Evolutionary conservation across 2,329 filamentous ascomycete species (phyloP), one percentile per base, ranked within the genome.

Genomic region (Sporothrix sp.): DNA sequence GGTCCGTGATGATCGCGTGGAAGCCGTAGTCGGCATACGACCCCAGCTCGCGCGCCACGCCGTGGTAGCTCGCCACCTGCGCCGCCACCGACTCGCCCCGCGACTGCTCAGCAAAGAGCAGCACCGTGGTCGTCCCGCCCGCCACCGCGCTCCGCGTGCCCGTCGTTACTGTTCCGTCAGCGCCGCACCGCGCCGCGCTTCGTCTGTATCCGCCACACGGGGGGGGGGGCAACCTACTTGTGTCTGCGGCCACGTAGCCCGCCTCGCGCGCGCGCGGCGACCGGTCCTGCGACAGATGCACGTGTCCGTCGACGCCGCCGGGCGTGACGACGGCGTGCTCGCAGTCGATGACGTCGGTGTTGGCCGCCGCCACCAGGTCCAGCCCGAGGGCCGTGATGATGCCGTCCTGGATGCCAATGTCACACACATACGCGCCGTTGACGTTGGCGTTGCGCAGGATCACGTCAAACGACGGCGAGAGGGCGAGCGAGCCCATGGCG

Each of bases 21-120:
- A 78, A 76, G 2, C 71, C 70, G 55, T 80, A 80, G 60, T 80
- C 76, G 53, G 72, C 73, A 57, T 76, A 79, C 35, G 64, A 78
- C 14, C 51, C 51, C 57, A 68, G 84, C 16, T 80, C 79, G 0
- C 69, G 70, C 35, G 73, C 81, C 16, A 78, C 87, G 32, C 78
- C 82, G 57, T 80, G 79, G 57, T 88, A 87, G 59, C 82, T 84
- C 46, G 70, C 76, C 47, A 79, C 87, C 65, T 84, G 87, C 63
- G 78, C 82, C 63, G 67, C 74, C 63, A 75, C 73, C 1, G 66
- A 71, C 10, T 66, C 62, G 7, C 74, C 67, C 16, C 69, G 69
- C 21, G 67, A 63, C 57, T 79, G 76, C 4, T 70, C 68, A 0
- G 76, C 77, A 58, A 81, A 81, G 0, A 75, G 68, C 11, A 81